Evolutionary conservation across 768 basidiomycete species (phyloP).

Genomic region (Boletellus ananas): DNA sequence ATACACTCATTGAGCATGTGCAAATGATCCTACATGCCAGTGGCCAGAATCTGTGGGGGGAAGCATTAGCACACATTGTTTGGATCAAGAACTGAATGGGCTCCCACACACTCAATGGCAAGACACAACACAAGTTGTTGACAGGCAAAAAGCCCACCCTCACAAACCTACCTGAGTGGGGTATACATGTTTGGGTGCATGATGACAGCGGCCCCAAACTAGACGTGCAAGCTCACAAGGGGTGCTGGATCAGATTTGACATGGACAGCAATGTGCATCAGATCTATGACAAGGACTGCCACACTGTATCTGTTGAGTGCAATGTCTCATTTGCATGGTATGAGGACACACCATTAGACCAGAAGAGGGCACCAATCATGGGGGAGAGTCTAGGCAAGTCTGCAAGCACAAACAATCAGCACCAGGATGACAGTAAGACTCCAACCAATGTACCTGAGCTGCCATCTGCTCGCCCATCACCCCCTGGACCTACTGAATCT

Average conservation of each 20-base stretch:
- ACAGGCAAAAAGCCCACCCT: neutral
- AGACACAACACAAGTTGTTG: neutral
- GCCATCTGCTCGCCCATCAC: no score
- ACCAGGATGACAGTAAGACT: no score
- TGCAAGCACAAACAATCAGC: no score
- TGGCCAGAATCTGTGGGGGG: neutral
- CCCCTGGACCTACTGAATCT: neutral
- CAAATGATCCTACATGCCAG: neutral
- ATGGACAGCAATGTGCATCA: neutral
- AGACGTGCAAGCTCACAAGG: neutral
- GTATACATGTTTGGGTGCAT: neutral
- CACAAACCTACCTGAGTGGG: neutral
- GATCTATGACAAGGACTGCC: neutral
- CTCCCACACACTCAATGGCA: neutral
- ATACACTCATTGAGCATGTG: neutral
- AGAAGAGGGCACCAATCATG: neutral
- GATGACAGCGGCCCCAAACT: neutral
- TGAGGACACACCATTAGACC: neutral
- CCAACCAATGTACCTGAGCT: no score
- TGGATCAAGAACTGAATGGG: slow-evolving; percentile 3
- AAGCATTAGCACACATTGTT: neutral
- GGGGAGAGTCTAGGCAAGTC: no score
- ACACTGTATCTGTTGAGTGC: neutral
- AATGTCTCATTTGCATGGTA: neutral
- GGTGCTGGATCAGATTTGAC: neutral